These are phyloP conservation scores for Diaporthe capsici DNA, from an alignment of 2,329 filamentous ascomycete genomes.

Conservation along the genomic window DNA sequence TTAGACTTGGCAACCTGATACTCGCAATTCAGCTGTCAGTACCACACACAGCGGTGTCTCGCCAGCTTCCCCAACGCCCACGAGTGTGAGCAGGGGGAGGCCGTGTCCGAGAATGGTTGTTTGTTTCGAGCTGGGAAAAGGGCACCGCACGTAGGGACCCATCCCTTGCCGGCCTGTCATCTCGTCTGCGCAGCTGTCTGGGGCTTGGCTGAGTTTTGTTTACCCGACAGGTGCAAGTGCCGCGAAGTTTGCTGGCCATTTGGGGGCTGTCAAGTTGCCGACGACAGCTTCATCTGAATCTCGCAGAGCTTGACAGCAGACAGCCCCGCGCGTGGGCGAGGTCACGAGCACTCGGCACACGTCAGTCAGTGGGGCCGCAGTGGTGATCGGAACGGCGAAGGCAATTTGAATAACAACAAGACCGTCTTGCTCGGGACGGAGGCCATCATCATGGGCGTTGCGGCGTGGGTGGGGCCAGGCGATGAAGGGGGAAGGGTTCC, in stretches of 20 bases:
- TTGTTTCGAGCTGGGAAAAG: slow-evolving; percentile 17
- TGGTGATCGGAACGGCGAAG: slow-evolving; percentile 2
- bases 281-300: slow-evolving; percentile 11
- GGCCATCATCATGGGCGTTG: neutral
- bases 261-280: neutral
- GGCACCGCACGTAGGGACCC: neutral
- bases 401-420: neutral
- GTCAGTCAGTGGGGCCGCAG: slow-evolving; percentile 27
- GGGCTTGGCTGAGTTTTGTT: slow-evolving; percentile 20
- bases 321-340: neutral
- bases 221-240: slow-evolving; percentile 9
- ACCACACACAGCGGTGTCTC: slow-evolving; percentile 3
- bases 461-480: neutral
- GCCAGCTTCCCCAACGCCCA: neutral
- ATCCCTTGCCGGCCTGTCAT: slow-evolving; percentile 17
- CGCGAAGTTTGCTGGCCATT: slow-evolving; percentile 9
- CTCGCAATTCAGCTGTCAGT: neutral
- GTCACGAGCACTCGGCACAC: slow-evolving; percentile 30
- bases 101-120: neutral
- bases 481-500: slow-evolving; percentile 3
- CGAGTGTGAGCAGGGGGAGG: neutral
- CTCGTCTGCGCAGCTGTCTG: slow-evolving; percentile 19
- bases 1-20: slow-evolving; percentile 7
- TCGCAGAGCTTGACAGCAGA: neutral
- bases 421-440: neutral